Evolutionary conservation across 805 yeast genomes (phyloP).

Genomic region (Kuraishia hungarica): DNA sequence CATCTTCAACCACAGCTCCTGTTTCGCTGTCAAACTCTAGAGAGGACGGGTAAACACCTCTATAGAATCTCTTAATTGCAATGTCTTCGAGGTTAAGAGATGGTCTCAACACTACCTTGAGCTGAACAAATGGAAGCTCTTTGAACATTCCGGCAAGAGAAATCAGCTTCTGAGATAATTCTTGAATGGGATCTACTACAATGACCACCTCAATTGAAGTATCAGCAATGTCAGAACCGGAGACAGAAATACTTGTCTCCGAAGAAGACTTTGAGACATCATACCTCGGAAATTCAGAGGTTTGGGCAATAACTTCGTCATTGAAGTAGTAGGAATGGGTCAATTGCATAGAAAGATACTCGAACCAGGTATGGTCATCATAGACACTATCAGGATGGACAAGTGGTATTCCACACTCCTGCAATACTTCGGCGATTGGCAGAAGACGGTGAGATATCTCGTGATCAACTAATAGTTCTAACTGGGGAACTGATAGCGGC

Average conservation of each 20-base stretch:
- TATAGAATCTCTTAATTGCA: conserved; percentile 52
- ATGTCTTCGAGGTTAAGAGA: conserved; percentile 28
- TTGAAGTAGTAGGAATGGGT: conserved; percentile 15
- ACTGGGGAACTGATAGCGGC: conserved; percentile 14
- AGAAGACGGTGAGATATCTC: conserved; percentile 39
- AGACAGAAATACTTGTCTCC: conserved; percentile 15
- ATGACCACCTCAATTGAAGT: conserved; percentile 42
- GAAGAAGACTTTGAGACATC: conserved; percentile 25
- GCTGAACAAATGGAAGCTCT: conserved; percentile 41
- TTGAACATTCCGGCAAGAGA: conserved; percentile 29
- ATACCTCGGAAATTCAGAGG: conserved; percentile 35
- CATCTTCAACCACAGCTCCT: conserved; percentile 13
- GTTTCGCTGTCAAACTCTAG: conserved; percentile 24
- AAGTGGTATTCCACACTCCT: conserved; percentile 14
- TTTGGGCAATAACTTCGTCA: conserved; percentile 31
- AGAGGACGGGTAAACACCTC: conserved; percentile 30
- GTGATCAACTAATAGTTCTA: conserved; percentile 31
- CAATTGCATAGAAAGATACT: conserved; percentile 13
- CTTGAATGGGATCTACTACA: conserved; percentile 66
- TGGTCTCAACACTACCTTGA: conserved; percentile 55
- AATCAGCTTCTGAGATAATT: conserved; percentile 54
- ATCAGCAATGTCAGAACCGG: conserved; percentile 12
- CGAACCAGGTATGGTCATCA: conserved; percentile 13
- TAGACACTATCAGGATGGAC: background rate
- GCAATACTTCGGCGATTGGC: conserved; percentile 11